A percentile compares a stretch with the other conserved stretches of the same genome.
Evolutionary conservation across 1,284 basidiomycete genomes (phyloP).

Genomic region (Neonothopanus nambi): DNA sequence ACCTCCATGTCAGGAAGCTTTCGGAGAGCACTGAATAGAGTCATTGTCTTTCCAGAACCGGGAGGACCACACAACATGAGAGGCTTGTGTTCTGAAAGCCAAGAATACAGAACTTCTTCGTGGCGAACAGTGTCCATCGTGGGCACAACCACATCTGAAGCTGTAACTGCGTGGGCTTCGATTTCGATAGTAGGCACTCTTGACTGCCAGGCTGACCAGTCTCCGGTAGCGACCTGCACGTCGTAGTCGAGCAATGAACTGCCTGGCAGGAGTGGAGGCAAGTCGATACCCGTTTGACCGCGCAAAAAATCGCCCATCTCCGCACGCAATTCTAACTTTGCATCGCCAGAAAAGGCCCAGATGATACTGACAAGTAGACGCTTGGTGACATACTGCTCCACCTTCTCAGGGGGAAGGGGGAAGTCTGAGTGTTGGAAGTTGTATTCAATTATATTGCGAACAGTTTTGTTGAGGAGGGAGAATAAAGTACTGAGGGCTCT

Average conservation of each 20-base stretch:
- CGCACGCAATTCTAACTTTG: slow-evolving; percentile 86
- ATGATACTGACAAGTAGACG: slow-evolving; percentile 92
- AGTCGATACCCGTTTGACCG: slow-evolving; percentile 85
- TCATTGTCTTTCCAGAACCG: slow-evolving; percentile 99
- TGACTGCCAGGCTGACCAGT: slow-evolving; percentile 92
- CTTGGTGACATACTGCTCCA: slow-evolving; percentile 90
- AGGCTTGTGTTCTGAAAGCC: slow-evolving; percentile 98
- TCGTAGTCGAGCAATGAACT: slow-evolving; percentile 95
- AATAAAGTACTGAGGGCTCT: slow-evolving; percentile 95
- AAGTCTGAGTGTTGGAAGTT: slow-evolving; percentile 95
- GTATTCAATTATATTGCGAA: slow-evolving; percentile 93
- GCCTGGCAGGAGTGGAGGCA: slow-evolving; percentile 76
- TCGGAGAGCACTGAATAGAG: slow-evolving; percentile 96
- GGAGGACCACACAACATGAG: slow-evolving; percentile 98
- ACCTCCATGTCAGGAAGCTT: slow-evolving; percentile 99
- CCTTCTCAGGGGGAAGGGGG: slow-evolving; percentile 79
- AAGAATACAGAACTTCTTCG: slow-evolving; percentile 97
- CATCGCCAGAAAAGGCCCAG: slow-evolving; percentile 98
- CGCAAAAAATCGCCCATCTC: slow-evolving; percentile 90
- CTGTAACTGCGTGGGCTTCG: slow-evolving; percentile 93
- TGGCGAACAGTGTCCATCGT: slow-evolving; percentile 99
- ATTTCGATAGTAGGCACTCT: slow-evolving; percentile 95
- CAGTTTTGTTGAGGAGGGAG: slow-evolving; percentile 95
- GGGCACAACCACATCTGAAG: slow-evolving; percentile 95
- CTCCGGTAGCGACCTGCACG: slow-evolving; percentile 83